Evolutionary conservation across 2,329 filamentous ascomycete species (phyloP), one percentile per base, ranked within the genome.

Genomic region (Samsoniella hepiali): DNA sequence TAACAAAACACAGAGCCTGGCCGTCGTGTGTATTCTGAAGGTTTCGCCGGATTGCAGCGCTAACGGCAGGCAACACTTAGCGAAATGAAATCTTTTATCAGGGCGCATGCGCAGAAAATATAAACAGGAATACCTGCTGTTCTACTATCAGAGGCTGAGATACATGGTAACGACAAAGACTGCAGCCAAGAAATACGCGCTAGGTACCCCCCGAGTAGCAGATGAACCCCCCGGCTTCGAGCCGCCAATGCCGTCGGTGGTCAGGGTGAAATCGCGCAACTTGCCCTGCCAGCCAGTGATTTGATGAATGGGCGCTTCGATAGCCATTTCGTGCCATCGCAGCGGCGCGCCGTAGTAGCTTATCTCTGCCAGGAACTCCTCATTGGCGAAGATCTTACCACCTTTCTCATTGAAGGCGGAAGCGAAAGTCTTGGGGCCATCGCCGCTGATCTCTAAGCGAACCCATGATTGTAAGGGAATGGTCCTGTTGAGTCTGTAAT

Each of bases 401-500:
- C 63, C 63, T 15, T 56, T 50, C 5, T 55, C 63, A 27, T 51
- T 31, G 29, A 29, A 49, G 7, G 57, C 63, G 2, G 57, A 55
- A 9, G 63, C 63, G 34, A 49, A 64, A 2, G 63, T 64, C 40
- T 38, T 38, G n/a, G 56, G 38, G 1, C 63, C 63, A 13, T 32
- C 29, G 8, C 56, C 40, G 56, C 13, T 59, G 22, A 64, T 49
- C 45, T 64, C 49, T 15, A 64, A 22, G 9, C 47, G 36, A 10
- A 64, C 62, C 62, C 55, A 64, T 27, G 55, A 38, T 9, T 58
- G 44, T 22, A 58, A n/a, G 8, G 56, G 56, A 7, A 58, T 58
- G 10, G 62, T 53, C 13, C 40, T 59, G 66, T 77, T 76, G 7
- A 76, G 67, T 3, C 73, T 66, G 68, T 73, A 78, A 59, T 75